Conservation (phyloP, 306 rosid species). For the Vigna trinervia region DNA sequence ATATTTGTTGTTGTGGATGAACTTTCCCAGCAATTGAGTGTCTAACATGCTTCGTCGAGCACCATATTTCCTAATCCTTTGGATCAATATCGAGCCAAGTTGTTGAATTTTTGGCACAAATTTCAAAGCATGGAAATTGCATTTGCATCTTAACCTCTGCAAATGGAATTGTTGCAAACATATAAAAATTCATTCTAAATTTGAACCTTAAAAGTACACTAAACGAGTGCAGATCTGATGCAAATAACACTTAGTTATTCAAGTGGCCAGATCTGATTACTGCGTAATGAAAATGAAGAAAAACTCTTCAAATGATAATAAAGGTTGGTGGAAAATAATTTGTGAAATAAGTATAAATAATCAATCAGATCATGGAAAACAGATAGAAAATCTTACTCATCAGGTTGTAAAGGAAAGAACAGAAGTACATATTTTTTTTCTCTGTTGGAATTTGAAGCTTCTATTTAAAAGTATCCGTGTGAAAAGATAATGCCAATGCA, state of each 20-base stretch:
- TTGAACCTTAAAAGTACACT: background rate
- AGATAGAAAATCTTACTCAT: background rate
- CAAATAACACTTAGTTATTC: background rate
- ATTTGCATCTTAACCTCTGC: slow-evolving; percentile 96
- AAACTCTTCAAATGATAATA: background rate
- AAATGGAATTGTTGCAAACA: slow-evolving; percentile 23
- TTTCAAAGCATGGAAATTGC: slow-evolving; percentile 91
- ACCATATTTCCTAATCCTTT: slow-evolving; percentile 69
- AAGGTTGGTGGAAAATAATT: background rate
- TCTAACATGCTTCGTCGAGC: slow-evolving; percentile 66
- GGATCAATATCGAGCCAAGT: slow-evolving; percentile 73
- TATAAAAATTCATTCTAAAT: background rate
- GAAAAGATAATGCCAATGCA: background rate
- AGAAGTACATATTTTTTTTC: background rate
- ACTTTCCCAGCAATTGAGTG: slow-evolving; percentile 78
- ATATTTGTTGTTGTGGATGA: slow-evolving; percentile 50
- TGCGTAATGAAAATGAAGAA: background rate
- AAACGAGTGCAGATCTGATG: background rate
- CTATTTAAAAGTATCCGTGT: background rate
- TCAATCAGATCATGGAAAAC: background rate
- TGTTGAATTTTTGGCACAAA: slow-evolving; percentile 77
- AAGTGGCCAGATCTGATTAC: background rate
- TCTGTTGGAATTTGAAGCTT: background rate
- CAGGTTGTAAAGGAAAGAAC: background rate
- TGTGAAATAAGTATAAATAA: background rate